Evolutionary conservation across 768 basidiomycete species (phyloP), one percentile per base, ranked within the genome.

Genomic region (Leccinum uliginosum): DNA sequence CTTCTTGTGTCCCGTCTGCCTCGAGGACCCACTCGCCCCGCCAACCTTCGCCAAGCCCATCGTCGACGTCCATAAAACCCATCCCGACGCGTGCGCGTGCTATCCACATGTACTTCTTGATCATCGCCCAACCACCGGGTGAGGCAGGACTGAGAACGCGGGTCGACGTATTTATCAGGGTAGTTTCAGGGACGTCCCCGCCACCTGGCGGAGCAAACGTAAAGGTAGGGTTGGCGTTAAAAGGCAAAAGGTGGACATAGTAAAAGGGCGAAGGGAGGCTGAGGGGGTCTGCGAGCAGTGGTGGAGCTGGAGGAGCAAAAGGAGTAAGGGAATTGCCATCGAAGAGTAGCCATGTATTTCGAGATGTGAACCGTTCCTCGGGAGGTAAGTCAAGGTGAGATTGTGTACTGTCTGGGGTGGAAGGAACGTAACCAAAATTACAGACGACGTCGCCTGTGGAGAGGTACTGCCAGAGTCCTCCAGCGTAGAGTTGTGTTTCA

Each of bases 21-120:
- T 91, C 87, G n/a, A 91, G 74, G 14, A 89, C 74, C 89, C 90
- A 91, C 60, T 91, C 86, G 9, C 86, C 86, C 30, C 78, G 74
- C 85, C 90, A 88, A 6, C 84, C 85, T n/a, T 81, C 80, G 12
- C 86, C 84, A 23, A 86, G 72, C 30, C 71, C 78, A 19, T 71
- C 71, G 48, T 69, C 65, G 12, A 67, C 35, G 51, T 67, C 74
- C 71, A 61, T 74, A 66, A 68, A 72, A 60, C 66, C 67, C 70
- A 64, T 65, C 32, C 68, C 71, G 55, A 73, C 73, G 57, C 74
- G 73, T 15, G 83, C 71, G 34, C 76, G 73, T 32, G 83, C 87
- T 6, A 83, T 77, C 90, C 90, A 92, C 58, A 79, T 78, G 63
- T 81, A 83, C 63, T 79, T 82, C 62, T 78, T 81, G 54, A 82